Conservation (phyloP, 1,284 basidiomycete species). For the Pisolithus thermaeus region DNA sequence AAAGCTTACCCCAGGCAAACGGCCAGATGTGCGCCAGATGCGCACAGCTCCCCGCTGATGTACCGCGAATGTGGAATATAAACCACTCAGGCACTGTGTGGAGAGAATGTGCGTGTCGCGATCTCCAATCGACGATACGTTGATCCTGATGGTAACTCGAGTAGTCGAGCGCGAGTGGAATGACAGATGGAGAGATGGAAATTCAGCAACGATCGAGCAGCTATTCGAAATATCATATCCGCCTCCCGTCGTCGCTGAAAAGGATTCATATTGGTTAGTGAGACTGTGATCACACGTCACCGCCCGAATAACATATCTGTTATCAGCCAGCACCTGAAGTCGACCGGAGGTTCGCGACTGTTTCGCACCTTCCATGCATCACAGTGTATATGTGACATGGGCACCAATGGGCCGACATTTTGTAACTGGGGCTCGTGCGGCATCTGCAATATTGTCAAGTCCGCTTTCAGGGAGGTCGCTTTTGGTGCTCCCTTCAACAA, state of each 20-base stretch:
- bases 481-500: slow-evolving; percentile 45
- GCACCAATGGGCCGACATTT: slow-evolving; percentile 40
- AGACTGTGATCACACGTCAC: slow-evolving; percentile 14
- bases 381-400: slow-evolving; percentile 62
- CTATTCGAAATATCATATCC: slow-evolving; percentile 43
- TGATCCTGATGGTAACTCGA: slow-evolving; percentile 9
- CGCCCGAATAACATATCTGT: slow-evolving; percentile 2
- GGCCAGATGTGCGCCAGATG: slow-evolving; percentile 21
- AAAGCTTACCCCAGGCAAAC: slow-evolving; percentile 32
- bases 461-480: slow-evolving; percentile 48
- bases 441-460: slow-evolving; percentile 51
- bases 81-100: slow-evolving; percentile 27
- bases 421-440: slow-evolving; percentile 58
- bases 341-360: slow-evolving; percentile 31
- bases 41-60: slow-evolving; percentile 20
- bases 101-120: slow-evolving; percentile 27
- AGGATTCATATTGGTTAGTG: slow-evolving; percentile 44
- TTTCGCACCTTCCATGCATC: slow-evolving; percentile 54
- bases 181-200: slow-evolving; percentile 42
- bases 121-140: slow-evolving; percentile 15
- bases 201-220: slow-evolving; percentile 41
- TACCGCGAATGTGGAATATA: slow-evolving; percentile 26
- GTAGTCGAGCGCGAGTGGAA: slow-evolving; percentile 35
- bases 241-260: slow-evolving; percentile 24
- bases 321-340: slow-evolving; percentile 26